phyloP scores from a whole-genome alignment of 2,329 filamentous ascomycete genomes.

The Aspergillus proliferans region DNA sequence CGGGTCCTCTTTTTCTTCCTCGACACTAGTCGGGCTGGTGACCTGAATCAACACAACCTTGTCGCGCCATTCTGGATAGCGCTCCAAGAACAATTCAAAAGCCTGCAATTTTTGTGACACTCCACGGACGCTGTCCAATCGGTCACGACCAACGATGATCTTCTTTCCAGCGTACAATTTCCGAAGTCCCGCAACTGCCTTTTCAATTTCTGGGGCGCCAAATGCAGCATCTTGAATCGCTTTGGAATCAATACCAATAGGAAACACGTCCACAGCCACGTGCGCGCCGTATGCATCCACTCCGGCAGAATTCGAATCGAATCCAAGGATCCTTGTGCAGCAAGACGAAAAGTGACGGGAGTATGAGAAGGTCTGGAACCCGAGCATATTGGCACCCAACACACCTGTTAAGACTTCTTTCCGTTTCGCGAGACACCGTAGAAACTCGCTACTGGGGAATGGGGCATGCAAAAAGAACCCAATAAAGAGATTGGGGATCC shows the following conservation, averaged over 20 bases:
- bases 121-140: slow-evolving; percentile 86
- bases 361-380: slow-evolving; percentile 94
- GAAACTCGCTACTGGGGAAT: slow-evolving; percentile 93
- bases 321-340: slow-evolving; percentile 85
- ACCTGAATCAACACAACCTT: slow-evolving; percentile 93
- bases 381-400: slow-evolving; percentile 84
- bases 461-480: slow-evolving; percentile 91
- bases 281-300: slow-evolving; percentile 85
- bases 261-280: slow-evolving; percentile 87
- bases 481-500: slow-evolving; percentile 82
- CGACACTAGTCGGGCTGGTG: slow-evolving; percentile 76
- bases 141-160: slow-evolving; percentile 88
- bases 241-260: slow-evolving; percentile 86
- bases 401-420: slow-evolving; percentile 89
- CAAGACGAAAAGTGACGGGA: slow-evolving; percentile 91
- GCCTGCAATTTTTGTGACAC: slow-evolving; percentile 95
- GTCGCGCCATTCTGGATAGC: slow-evolving; percentile 85
- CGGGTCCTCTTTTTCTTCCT: slow-evolving; percentile 68
- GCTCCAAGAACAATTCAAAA: slow-evolving; percentile 84
- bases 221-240: slow-evolving; percentile 72
- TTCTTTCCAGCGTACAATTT: slow-evolving; percentile 82
- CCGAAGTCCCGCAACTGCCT: slow-evolving; percentile 65
- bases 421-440: slow-evolving; percentile 77
- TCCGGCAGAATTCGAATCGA: slow-evolving; percentile 75
- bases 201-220: slow-evolving; percentile 61